Conservation (phyloP, 2,329 filamentous ascomycete genomes). For the Grosmannia clavigera region DNA sequence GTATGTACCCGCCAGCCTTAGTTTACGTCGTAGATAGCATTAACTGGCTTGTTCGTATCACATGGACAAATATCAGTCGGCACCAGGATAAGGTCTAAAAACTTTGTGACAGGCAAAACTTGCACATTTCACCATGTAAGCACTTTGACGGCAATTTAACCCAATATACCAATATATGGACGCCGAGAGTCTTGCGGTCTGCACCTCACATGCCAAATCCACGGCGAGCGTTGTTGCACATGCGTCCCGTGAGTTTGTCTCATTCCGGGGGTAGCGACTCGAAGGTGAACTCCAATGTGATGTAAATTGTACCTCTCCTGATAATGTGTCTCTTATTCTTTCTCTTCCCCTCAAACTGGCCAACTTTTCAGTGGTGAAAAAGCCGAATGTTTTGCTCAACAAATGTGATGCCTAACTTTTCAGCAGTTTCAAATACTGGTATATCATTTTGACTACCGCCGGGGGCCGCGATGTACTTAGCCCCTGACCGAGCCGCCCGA, state of each 20-base stretch:
- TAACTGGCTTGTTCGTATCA: no score
- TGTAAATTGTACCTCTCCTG: not conserved
- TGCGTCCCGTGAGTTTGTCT: no score
- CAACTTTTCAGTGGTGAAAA: slow-evolving; percentile 72
- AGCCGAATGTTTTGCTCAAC: slow-evolving; percentile 88
- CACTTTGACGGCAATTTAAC: not conserved
- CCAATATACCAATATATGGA: not conserved
- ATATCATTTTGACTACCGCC: slow-evolving; percentile 79
- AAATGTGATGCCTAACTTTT: slow-evolving; percentile 86
- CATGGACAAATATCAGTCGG: no score
- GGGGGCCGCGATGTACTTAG: slow-evolving; percentile 91
- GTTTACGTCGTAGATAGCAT: no score
- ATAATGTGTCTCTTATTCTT: not conserved
- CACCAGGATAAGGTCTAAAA: no score
- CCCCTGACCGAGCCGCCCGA: slow-evolving; percentile 75
- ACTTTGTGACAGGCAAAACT: no score
- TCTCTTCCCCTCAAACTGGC: not conserved
- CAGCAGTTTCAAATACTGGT: slow-evolving; percentile 74
- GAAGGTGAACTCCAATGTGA: not conserved
- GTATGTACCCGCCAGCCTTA: no score
- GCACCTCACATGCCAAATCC: not conserved
- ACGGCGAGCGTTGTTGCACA: not conserved
- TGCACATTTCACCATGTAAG: no score
- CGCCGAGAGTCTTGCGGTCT: not conserved
- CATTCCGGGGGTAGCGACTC: not conserved